A percentile compares a stretch with the other conserved stretches of the same genome.
These are phyloP conservation scores for Asterochloris erici DNA, from an alignment of 139 green algal genomes.

Conservation along the genomic window DNA sequence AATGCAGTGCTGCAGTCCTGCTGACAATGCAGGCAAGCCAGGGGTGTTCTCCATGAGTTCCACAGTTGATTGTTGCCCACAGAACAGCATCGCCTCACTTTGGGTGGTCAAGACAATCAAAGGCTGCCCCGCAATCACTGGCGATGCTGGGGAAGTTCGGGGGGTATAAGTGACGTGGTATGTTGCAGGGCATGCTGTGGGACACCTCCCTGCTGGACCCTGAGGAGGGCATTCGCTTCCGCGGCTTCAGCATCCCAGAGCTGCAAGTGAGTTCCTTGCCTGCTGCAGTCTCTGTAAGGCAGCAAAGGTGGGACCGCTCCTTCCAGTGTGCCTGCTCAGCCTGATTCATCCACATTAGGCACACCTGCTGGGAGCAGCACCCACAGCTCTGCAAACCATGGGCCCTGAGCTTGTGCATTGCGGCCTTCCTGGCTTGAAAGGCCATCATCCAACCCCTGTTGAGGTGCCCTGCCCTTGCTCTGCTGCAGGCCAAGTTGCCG, in stretches of 20 bases:
- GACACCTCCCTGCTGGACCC: slow-evolving; percentile 95
- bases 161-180: neutral
- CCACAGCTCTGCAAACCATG: neutral
- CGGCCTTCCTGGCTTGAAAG: too few relatives aligned
- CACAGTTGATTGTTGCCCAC: too few relatives aligned
- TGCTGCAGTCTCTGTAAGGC: neutral
- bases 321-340: too few relatives aligned
- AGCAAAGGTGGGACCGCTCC: too few relatives aligned
- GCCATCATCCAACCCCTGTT: too few relatives aligned
- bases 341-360: neutral
- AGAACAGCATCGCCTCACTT: too few relatives aligned
- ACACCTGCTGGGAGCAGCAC: neutral
- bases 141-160: neutral
- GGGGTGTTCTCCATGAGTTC: neutral
- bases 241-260: slow-evolving; percentile 92
- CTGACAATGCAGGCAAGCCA: neutral
- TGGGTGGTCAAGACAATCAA: too few relatives aligned
- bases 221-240: slow-evolving; percentile 96
- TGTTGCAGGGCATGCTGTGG: slow-evolving; percentile 87
- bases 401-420: too few relatives aligned
- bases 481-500: slow-evolving; percentile 75
- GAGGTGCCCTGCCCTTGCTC: neutral
- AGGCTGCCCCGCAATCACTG: too few relatives aligned
- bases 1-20: neutral
- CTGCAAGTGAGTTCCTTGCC: slow-evolving; percentile 50